phyloP scores from a whole-genome alignment of 352 stramenopile genomes.

The Pythium dissimile region DNA sequence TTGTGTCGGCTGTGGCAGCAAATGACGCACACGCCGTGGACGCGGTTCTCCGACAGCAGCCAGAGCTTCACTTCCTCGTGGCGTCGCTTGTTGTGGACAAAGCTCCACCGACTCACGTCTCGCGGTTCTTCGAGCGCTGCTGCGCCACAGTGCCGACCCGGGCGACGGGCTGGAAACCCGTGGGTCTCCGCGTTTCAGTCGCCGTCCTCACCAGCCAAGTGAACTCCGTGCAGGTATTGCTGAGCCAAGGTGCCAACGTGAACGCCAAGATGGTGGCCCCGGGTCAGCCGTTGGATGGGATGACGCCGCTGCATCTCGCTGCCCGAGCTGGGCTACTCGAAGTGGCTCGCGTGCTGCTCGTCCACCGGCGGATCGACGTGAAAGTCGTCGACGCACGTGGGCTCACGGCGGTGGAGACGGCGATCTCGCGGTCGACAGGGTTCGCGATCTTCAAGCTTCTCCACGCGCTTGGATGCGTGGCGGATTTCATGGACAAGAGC shows the following conservation, averaged over 20 bases:
- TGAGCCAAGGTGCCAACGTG: neutral
- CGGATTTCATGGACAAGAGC: neutral
- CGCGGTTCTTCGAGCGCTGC: neutral
- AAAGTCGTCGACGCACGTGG: neutral
- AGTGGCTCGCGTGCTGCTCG: neutral
- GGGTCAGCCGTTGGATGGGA: neutral
- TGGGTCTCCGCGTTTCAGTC: neutral
- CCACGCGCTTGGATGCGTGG: neutral
- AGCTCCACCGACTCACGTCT: neutral
- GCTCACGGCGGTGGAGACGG: neutral
- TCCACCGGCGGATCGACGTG: neutral
- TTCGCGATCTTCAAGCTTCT: neutral
- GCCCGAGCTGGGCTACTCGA: neutral
- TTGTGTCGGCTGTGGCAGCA: neutral
- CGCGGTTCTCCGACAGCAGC: neutral
- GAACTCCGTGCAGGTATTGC: neutral
- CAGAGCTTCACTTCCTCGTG: neutral
- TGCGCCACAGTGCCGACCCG: constrained; percentile 1
- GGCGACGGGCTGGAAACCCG: neutral
- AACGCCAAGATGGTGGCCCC: neutral
- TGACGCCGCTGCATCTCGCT: constrained; percentile 5
- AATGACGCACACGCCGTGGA: neutral
- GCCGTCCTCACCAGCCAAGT: constrained; percentile 1
- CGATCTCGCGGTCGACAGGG: neutral
- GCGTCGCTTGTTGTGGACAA: neutral